Percentiles rank a stretch among this genome's conserved stretches.
Conservation (phyloP, 179 eudicot species). For the Vitellaria paradoxa region DNA sequence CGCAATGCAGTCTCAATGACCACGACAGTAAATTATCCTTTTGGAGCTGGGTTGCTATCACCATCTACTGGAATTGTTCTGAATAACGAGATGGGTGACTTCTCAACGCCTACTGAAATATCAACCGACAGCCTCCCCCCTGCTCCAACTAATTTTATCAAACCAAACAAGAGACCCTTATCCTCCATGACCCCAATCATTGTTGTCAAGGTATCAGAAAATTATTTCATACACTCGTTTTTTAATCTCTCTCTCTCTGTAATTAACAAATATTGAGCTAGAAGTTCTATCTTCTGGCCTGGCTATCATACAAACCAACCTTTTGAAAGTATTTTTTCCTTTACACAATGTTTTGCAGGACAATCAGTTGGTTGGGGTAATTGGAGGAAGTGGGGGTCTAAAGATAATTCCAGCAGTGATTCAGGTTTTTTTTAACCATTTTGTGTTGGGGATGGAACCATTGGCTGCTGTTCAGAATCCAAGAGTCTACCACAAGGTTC, state of each 20-base stretch:
- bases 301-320: too few relatives aligned
- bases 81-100: slow-evolving; percentile 89
- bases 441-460: slow-evolving; percentile 66
- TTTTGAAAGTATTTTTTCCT: neutral
- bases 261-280: too few relatives aligned
- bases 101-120: slow-evolving; percentile 70
- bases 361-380: slow-evolving; percentile 70
- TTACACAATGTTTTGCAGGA: slow-evolving; percentile 35
- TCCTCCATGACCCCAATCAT: slow-evolving; percentile 94
- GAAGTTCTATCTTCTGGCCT: too few relatives aligned
- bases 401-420: slow-evolving; percentile 69
- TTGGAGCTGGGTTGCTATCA: slow-evolving; percentile 75
- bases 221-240: neutral
- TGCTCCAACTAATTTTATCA: slow-evolving; percentile 74
- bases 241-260: neutral
- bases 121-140: slow-evolving; percentile 71
- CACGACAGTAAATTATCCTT: slow-evolving; percentile 69
- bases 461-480: slow-evolving; percentile 71
- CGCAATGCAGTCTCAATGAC: slow-evolving; percentile 92
- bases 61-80: slow-evolving; percentile 79
- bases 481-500: slow-evolving; percentile 83
- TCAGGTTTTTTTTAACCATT: slow-evolving; percentile 83
- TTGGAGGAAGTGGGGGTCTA: slow-evolving; percentile 89
- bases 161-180: slow-evolving; percentile 81
- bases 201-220: slow-evolving; percentile 55